Conservation (phyloP, 164 flowering plant genomes). For the Amborella trichopoda region DNA sequence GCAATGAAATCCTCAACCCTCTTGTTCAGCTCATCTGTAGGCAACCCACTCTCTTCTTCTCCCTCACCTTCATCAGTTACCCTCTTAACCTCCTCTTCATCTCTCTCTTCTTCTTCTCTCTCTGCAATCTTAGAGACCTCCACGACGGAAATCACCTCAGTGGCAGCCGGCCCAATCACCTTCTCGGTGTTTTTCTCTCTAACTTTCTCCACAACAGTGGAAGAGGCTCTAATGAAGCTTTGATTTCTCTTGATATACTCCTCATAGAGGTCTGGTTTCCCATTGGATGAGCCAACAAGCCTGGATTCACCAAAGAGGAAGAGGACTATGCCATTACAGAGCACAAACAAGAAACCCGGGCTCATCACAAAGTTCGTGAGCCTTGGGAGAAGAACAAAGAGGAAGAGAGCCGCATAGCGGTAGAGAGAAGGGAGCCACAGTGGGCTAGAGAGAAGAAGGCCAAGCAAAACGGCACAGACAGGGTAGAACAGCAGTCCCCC, state of each 20-base stretch:
- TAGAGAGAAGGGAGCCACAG: conserved; percentile 29
- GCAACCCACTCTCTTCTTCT: conserved; percentile 17
- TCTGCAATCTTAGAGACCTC: no score
- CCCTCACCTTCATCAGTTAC: conserved; percentile 6
- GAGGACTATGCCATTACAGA: conserved; percentile 43
- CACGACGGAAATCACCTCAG: no score
- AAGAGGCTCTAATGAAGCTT: conserved; percentile 5
- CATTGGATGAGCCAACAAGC: conserved; percentile 15
- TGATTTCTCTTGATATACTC: conserved; percentile 20
- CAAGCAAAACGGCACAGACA: conserved; percentile 20
- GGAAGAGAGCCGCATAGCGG: conserved; percentile 18
- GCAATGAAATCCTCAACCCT: conserved; percentile 69
- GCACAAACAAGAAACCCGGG: conserved; percentile 41
- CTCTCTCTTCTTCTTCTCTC: conserved; percentile 1
- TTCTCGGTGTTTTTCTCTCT: conserved; percentile 3
- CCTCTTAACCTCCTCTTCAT: conserved; percentile 7
- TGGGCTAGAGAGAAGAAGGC: conserved; percentile 25
- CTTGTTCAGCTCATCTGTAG: conserved; percentile 35
- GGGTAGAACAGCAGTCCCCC: conserved; percentile 22
- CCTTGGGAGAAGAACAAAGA: conserved; percentile 24
- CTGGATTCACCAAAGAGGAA: conserved; percentile 50
- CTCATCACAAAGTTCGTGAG: conserved; percentile 15
- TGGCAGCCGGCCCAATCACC: neutral
- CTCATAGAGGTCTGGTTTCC: conserved; percentile 19
- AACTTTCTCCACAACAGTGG: neutral